phyloP scores from a whole-genome alignment of 2,329 filamentous ascomycete species.

The Aspergillus phoenicis region DNA sequence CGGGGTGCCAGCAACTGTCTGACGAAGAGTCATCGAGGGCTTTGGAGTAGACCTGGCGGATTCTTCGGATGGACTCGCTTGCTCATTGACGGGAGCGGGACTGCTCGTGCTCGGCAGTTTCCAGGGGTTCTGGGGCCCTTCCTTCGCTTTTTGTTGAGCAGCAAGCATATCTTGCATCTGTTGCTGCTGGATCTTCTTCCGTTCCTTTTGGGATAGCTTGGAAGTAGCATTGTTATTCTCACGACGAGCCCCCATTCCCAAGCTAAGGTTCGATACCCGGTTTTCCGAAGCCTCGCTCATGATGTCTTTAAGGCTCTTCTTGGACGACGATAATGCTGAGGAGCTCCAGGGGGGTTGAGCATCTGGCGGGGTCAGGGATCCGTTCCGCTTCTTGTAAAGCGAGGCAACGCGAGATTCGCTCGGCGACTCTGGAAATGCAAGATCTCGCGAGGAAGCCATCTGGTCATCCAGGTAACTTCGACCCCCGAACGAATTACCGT shows the following conservation, averaged over 20 bases:
- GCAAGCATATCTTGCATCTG: constrained; percentile 53
- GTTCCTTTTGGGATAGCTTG: constrained; percentile 88
- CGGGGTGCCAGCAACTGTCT: constrained; percentile 57
- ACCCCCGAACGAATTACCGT: constrained; percentile 30
- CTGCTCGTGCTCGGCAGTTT: constrained; percentile 49
- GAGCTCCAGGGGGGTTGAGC: constrained; percentile 56
- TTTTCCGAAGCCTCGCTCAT: constrained; percentile 63
- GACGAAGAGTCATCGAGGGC: constrained; percentile 62
- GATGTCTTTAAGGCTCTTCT: constrained; percentile 75
- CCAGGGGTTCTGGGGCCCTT: constrained; percentile 60
- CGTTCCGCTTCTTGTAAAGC: constrained; percentile 27
- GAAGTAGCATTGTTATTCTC: constrained; percentile 46
- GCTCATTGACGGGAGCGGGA: constrained; percentile 32
- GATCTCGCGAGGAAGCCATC: constrained; percentile 30
- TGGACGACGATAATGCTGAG: constrained; percentile 59
- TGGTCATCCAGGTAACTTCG: constrained; percentile 32
- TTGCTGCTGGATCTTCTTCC: constrained; percentile 77
- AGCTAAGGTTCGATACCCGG: constrained; percentile 56
- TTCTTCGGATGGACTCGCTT: constrained; percentile 17
- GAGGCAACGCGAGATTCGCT: constrained; percentile 24
- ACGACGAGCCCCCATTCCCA: constrained; percentile 53
- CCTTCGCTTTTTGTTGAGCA: constrained; percentile 39
- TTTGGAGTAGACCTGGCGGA: constrained; percentile 35
- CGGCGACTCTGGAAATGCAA: constrained; percentile 27
- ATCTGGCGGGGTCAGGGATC: constrained; percentile 29